phyloP scores from a whole-genome alignment of 1,284 basidiomycete species.

The Grifola frondosa region DNA sequence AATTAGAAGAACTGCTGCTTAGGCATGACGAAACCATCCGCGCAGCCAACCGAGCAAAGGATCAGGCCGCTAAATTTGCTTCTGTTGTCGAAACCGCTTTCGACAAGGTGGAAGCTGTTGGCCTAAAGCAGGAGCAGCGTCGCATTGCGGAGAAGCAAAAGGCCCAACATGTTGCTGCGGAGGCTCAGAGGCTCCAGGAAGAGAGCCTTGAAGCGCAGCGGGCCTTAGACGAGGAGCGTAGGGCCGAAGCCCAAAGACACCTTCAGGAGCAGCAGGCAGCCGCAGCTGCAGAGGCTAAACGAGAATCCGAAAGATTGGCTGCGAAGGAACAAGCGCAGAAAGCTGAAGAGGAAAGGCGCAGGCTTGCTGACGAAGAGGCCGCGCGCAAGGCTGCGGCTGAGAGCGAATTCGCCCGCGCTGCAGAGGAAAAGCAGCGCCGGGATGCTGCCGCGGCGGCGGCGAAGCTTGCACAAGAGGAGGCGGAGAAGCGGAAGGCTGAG shows the following conservation, averaged over 20 bases:
- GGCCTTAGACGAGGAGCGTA: background rate
- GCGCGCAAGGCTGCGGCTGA: background rate
- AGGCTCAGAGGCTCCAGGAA: slow-evolving; percentile 5
- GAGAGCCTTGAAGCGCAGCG: slow-evolving; percentile 1
- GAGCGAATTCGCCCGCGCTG: background rate
- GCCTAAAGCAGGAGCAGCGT: slow-evolving; percentile 15
- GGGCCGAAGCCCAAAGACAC: background rate
- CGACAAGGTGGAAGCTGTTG: slow-evolving; percentile 11
- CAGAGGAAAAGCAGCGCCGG: background rate
- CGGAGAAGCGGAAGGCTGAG: slow-evolving; percentile 4
- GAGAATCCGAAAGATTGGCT: background rate
- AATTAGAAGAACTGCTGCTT: slow-evolving; percentile 16
- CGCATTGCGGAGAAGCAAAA: slow-evolving; percentile 11
- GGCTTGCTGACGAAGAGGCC: slow-evolving; percentile 1
- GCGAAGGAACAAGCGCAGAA: background rate
- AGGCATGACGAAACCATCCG: slow-evolving; percentile 22
- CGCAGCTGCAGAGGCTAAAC: slow-evolving; percentile 1
- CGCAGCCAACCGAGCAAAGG: slow-evolving; percentile 18
- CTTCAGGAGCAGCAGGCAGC: background rate
- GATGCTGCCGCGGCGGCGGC: background rate
- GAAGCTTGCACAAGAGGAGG: background rate
- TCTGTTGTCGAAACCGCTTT: slow-evolving; percentile 15
- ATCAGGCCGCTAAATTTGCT: slow-evolving; percentile 16
- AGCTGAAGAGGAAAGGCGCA: background rate
- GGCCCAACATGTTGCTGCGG: slow-evolving; percentile 6